Evolutionary conservation across 1,284 basidiomycete genomes (phyloP).

Genomic region (Austroboletus niveus): DNA sequence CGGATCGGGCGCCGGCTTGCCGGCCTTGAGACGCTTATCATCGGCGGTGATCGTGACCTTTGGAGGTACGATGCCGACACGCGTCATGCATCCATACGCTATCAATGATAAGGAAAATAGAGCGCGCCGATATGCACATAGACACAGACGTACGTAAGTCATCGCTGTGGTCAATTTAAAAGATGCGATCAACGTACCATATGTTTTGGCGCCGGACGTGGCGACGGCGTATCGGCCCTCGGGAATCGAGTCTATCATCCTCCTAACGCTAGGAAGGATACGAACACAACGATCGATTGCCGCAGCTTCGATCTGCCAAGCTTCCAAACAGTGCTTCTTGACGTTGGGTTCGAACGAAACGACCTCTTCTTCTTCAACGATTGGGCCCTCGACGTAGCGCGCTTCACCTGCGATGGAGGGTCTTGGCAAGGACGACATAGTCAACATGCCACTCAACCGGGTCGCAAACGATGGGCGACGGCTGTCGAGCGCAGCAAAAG

Average conservation of each 20-base stretch:
- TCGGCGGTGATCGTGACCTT: slow-evolving; percentile 77
- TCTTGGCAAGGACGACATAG: slow-evolving; percentile 42
- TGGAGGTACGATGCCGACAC: slow-evolving; percentile 72
- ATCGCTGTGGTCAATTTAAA: neutral
- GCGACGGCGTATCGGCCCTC: slow-evolving; percentile 70
- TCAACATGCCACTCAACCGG: slow-evolving; percentile 47
- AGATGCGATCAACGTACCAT: slow-evolving; percentile 41
- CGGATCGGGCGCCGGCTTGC: slow-evolving; percentile 71
- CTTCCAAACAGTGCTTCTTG: slow-evolving; percentile 39
- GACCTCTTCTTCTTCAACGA: slow-evolving; percentile 39
- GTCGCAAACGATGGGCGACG: slow-evolving; percentile 53
- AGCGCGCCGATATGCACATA: neutral
- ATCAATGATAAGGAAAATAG: neutral
- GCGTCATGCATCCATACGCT: slow-evolving; percentile 71
- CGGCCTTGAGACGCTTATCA: slow-evolving; percentile 65
- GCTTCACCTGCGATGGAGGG: slow-evolving; percentile 34
- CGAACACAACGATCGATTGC: slow-evolving; percentile 66
- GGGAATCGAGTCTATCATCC: slow-evolving; percentile 68
- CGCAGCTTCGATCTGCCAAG: slow-evolving; percentile 61
- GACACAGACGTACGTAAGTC: neutral
- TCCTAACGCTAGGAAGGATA: slow-evolving; percentile 72
- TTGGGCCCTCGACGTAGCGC: slow-evolving; percentile 38
- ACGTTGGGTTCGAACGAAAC: slow-evolving; percentile 30
- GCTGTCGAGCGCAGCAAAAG: slow-evolving; percentile 35
- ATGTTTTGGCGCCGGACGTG: slow-evolving; percentile 75